Evolutionary conservation across 768 basidiomycete genomes (phyloP), one percentile per base, ranked within the genome.

Genomic region (Leccinellum rugosiceps): DNA sequence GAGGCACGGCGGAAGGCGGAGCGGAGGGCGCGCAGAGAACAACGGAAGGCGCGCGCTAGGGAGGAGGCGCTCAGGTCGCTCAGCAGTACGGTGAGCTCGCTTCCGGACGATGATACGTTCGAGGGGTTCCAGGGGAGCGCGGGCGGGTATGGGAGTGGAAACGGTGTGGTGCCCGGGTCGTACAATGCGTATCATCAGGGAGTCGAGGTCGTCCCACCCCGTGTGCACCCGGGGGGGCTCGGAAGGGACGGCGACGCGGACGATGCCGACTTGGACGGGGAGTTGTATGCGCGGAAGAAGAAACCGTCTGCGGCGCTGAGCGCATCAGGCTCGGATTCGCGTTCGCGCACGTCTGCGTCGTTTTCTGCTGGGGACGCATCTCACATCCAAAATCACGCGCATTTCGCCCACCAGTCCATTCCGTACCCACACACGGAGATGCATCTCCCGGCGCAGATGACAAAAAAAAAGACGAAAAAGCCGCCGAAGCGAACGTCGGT

Each of bases 91-190:
- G 25, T 48, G 13, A 43, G 38, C n/a, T 41, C 58, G 2, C 65
- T 21, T 7, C 56, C 50, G 15, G 66, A 69, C 14, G 68, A 11
- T 1, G 77, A 72, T 5, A 75, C 76, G 13, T 87, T 90, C 57
- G 86, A 89, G 63, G 86, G 85, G 0, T 88, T 87, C 71, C 86
- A 81, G 59, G 87, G 85, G 7, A 80, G 82, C n/a, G 38, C n/a
- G n/a, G 15, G 4, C 4, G 38, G 38, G 38, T 41, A 41, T 41
- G 38, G n/a, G 38, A 41, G 9, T 59, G 78, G 73, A 1, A 31
- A 63, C 55, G 38, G 19, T 5, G 3, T 17, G 15, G 19, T 1
- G 2, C 25, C 59, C 1, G 13, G 31, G 5, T 3, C 53, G 6
- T 30, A n/a, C 2, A 13, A 31, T 11, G 23, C 13, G 44, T 51